Base-by-base conservation (phyloP, 2,329 filamentous ascomycete species). In the Ceratocystis diversiconidia region DNA sequence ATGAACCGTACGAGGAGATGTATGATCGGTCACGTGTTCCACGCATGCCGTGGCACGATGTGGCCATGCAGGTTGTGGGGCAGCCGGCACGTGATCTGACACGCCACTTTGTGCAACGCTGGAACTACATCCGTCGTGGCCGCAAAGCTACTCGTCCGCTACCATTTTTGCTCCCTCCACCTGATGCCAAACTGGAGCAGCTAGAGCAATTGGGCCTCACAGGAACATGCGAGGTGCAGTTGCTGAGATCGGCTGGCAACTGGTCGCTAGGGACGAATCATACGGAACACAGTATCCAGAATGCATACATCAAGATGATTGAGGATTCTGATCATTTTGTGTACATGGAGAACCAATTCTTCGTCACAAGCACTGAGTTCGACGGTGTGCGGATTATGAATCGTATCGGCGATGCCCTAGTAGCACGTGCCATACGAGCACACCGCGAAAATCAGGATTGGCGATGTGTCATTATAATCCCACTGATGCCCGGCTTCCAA, bases 311-410 rank as follows among this genome's bases (percentile, higher is more conserved):
- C 70, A 94, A 95, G 73, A 85, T 95, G 79, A 99, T 99, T 70
- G 87, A 94, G 69, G 88, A 92, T 69, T 96, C 91, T 1, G 90
- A 99, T 61, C 94, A 97, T 74, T 96, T 96, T 72, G 90, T 97
- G 63, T 97, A 99, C 75, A 96, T 97, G 70, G 94, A 99, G 74
- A 99, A 99, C 73, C 94, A 99, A 73, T 99, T 97, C 76, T 99
- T 95, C 78, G 89, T 99, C 74, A 95, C 90, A 44, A 95, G 90
- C 70, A 94, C 89, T 62, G 88, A 94, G 72, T 91, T 92, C 4
- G 85, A 96, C 70, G 89, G 88, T 63, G 89, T 88, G 12, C 90
- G 86, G 73, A 94, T 99, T 69, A 83, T 90, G 73, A 99, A 99
- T 74, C 85, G 87, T 69, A 96, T 99, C 70, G 92, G 92, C 62